These are phyloP conservation scores for Lunularia cruciata DNA, from an alignment of 225 moss, liverwort and hornwort species.

Conservation along the genomic window DNA sequence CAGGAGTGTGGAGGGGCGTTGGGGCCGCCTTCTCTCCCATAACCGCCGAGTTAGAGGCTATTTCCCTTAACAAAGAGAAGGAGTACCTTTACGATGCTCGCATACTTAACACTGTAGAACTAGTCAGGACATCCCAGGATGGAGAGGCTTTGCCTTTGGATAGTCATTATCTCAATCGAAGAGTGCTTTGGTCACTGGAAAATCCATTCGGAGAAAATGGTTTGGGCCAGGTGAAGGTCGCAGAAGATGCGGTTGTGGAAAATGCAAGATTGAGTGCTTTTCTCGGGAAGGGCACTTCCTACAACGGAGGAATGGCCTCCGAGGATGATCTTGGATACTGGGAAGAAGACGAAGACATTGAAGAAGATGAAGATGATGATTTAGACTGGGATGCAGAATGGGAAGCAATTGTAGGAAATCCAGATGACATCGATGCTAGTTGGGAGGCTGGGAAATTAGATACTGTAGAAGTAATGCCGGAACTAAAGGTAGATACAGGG, in stretches of 20 bases:
- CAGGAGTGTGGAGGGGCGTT: slow-evolving; percentile 94
- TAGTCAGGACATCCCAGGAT: slow-evolving; percentile 53
- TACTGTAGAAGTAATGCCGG: slow-evolving; percentile 36
- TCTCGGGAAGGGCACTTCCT: slow-evolving; percentile 12
- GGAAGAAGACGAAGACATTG: slow-evolving; percentile 36
- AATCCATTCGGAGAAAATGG: slow-evolving; percentile 51
- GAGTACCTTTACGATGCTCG: slow-evolving; percentile 75
- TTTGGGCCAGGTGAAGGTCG: not conserved
- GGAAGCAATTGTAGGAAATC: slow-evolving; percentile 36
- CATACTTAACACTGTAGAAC: slow-evolving; percentile 63
- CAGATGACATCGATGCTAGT: slow-evolving; percentile 36
- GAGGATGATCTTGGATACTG: slow-evolving; percentile 35
- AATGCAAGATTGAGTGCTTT: slow-evolving; percentile 13
- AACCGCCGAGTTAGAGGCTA: slow-evolving; percentile 85
- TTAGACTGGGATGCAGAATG: slow-evolving; percentile 28
- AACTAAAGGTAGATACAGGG: slow-evolving; percentile 26
- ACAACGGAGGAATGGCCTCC: slow-evolving; percentile 2
- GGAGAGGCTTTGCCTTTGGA: slow-evolving; percentile 32
- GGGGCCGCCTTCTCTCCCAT: slow-evolving; percentile 84
- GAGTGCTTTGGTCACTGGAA: slow-evolving; percentile 71
- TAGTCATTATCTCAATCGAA: slow-evolving; percentile 53
- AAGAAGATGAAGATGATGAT: slow-evolving; percentile 20
- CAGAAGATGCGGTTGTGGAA: slow-evolving; percentile 21
- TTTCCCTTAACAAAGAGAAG: slow-evolving; percentile 60
- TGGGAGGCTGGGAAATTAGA: slow-evolving; percentile 33